Evolutionary conservation across 116 monocot species (phyloP).

Genomic region (Phalaenopsis hybrid): DNA sequence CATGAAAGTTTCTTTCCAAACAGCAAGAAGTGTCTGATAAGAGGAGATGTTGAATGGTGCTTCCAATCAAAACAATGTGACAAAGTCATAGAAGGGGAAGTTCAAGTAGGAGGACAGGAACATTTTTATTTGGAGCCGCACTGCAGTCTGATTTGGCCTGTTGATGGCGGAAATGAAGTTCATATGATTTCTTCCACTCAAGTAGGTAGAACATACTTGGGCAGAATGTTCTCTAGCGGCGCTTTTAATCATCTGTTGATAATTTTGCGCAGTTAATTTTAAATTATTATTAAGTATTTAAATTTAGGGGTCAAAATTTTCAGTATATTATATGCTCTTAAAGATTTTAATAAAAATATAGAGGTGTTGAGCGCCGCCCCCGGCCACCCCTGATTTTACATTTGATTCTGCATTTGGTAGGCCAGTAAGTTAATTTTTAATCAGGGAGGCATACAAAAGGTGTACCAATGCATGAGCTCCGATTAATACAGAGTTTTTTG

Average conservation of each 20-base stretch:
- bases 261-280: neutral
- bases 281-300: no score
- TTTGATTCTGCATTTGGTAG: neutral
- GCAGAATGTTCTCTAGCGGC: neutral
- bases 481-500: neutral
- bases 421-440: neutral
- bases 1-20: conserved; percentile 67
- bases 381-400: no score
- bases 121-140: conserved; percentile 98
- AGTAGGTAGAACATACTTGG: conserved; percentile 29
- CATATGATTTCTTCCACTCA: conserved; percentile 98
- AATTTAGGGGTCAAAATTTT: no score
- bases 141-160: conserved; percentile 77
- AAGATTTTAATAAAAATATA: no score
- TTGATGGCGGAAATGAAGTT: conserved; percentile 95
- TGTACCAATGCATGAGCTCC: neutral
- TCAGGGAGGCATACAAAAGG: neutral
- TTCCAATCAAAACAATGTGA: conserved; percentile 69
- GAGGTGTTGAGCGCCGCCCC: no score
- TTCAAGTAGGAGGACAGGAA: conserved; percentile 94
- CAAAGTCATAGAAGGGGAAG: conserved; percentile 79
- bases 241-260: neutral
- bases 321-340: no score
- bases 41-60: conserved; percentile 74
- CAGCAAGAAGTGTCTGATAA: conserved; percentile 42